Evolutionary conservation across 2,329 filamentous ascomycete species (phyloP).

Genomic region (Calonectria henricotiae): DNA sequence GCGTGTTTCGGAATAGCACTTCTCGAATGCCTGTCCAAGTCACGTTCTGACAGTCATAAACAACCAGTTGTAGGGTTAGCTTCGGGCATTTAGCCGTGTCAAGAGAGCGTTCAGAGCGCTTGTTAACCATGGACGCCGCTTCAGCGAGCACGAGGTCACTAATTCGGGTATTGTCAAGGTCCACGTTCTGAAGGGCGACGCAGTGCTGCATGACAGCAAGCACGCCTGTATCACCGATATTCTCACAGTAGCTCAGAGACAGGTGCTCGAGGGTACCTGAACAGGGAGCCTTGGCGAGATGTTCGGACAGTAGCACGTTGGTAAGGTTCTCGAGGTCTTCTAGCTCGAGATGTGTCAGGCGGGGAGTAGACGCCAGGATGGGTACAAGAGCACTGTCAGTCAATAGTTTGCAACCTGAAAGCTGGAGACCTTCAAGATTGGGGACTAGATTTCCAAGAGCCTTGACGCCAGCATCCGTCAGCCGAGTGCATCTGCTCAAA

Average conservation of each 20-base stretch:
- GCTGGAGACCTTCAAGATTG: conserved; percentile 84
- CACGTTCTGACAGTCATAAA: conserved; percentile 93
- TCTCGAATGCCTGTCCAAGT: conserved; percentile 95
- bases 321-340: conserved; percentile 88
- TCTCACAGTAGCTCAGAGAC: conserved; percentile 92
- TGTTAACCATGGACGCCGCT: conserved; percentile 84
- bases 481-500: conserved; percentile 81
- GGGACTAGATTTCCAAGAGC: conserved; percentile 83
- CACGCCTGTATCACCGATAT: conserved; percentile 86
- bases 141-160: conserved; percentile 90
- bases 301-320: conserved; percentile 80
- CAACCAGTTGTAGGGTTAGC: conserved; percentile 81
- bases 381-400: conserved; percentile 81
- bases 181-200: conserved; percentile 77
- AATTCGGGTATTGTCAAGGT: conserved; percentile 94
- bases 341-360: conserved; percentile 88
- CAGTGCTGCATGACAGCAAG: conserved; percentile 86
- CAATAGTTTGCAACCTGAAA: conserved; percentile 83
- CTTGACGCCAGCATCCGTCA: conserved; percentile 83
- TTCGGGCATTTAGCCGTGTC: conserved; percentile 63
- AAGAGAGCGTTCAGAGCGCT: conserved; percentile 69
- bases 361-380: conserved; percentile 82
- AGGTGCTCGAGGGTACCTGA: conserved; percentile 82
- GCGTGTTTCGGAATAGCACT: conserved; percentile 87
- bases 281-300: conserved; percentile 84